phyloP scores from a whole-genome alignment of 148 eudicot genomes.

The Spergularia bocconei region DNA sequence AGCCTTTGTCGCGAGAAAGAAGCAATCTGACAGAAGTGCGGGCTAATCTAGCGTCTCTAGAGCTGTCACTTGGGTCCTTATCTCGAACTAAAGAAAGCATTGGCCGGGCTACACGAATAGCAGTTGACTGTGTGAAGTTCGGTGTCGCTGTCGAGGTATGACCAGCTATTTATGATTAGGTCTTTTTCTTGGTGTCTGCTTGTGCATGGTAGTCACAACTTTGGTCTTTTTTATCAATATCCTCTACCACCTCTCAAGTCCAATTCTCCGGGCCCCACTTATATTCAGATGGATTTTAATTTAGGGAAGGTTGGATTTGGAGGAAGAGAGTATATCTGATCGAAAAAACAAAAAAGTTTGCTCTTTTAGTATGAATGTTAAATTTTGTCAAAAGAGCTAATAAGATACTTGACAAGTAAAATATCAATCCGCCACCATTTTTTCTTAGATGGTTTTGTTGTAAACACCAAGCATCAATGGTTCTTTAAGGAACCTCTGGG shows the following conservation, averaged over 20 bases:
- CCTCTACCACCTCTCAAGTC: too few relatives aligned
- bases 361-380: neutral
- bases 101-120: constrained; percentile 82
- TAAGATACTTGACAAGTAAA: neutral
- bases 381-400: neutral
- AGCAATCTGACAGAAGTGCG: constrained; percentile 58
- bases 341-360: too few relatives aligned
- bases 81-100: constrained; percentile 92
- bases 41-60: constrained; percentile 65
- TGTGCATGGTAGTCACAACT: neutral
- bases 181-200: neutral
- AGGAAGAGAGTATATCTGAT: too few relatives aligned
- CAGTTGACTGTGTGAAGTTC: constrained; percentile 85
- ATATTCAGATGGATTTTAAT: too few relatives aligned
- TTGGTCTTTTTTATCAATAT: too few relatives aligned
- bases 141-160: constrained; percentile 78
- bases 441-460: neutral
- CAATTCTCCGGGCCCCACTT: too few relatives aligned
- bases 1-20: constrained; percentile 42
- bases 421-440: too few relatives aligned
- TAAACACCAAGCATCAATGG: neutral
- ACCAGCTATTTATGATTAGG: constrained; percentile 1
- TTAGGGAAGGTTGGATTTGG: too few relatives aligned
- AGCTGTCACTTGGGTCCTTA: constrained; percentile 56
- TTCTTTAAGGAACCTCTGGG: neutral